Evolutionary conservation across 176 grass and related monocot genomes (phyloP).

Genomic region (Carex scoparia): DNA sequence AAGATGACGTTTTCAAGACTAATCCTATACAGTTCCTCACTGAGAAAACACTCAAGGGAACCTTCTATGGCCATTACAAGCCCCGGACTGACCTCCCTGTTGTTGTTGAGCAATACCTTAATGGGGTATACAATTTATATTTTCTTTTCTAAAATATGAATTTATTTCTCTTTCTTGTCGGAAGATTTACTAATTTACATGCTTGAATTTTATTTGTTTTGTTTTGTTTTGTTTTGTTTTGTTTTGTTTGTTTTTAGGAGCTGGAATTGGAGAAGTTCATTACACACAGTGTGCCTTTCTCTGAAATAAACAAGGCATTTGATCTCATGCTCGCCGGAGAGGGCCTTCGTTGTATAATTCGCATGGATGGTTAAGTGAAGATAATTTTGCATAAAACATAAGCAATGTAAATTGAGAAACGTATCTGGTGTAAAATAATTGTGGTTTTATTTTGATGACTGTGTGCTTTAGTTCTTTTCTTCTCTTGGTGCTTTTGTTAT

Average conservation of each 20-base stretch:
- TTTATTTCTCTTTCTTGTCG: not conserved
- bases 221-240: too few relatives aligned
- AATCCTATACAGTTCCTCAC: conserved; percentile 66
- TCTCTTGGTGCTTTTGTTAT: not conserved
- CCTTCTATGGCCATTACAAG: conserved; percentile 86
- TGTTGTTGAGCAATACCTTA: conserved; percentile 84
- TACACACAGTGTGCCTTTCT: conserved; percentile 69
- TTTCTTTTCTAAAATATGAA: not conserved
- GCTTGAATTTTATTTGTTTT: not conserved
- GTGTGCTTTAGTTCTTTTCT: not conserved
- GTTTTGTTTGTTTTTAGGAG: conserved; percentile 29
- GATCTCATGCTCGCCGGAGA: conserved; percentile 84
- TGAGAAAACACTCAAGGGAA: conserved; percentile 79
- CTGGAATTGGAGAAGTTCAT: conserved; percentile 91
- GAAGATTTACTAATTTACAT: not conserved
- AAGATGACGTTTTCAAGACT: conserved; percentile 69
- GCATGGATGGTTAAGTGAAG: conserved; percentile 48
- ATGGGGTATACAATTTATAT: conserved; percentile 47
- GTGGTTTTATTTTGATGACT: not conserved
- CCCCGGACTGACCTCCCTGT: conserved; percentile 59
- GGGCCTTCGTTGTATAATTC: conserved; percentile 75
- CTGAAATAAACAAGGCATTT: conserved; percentile 84
- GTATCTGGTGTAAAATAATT: not conserved
- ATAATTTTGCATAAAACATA: not conserved
- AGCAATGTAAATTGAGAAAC: not conserved